These are phyloP conservation scores for Gracilariopsis chorda DNA, from an alignment of 23 red algal genomes.

Conservation along the genomic window DNA sequence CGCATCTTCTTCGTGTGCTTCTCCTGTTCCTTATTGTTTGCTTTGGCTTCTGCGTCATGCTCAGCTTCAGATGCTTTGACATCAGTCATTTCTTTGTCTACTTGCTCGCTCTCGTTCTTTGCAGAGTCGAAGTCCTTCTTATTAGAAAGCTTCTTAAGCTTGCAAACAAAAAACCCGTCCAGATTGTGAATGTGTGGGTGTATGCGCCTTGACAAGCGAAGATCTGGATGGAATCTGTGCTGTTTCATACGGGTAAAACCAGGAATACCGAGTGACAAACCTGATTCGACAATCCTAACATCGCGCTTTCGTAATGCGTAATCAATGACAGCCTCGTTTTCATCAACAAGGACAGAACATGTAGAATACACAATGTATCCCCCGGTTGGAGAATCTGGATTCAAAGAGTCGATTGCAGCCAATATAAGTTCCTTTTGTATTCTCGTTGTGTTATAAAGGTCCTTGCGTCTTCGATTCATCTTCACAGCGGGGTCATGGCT, in stretches of 20 bases:
- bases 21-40: no score
- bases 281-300: slow-evolving; percentile 84
- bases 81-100: no score
- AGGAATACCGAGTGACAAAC: slow-evolving; percentile 85
- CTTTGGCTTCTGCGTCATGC: no score
- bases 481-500: slow-evolving; percentile 91
- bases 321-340: slow-evolving; percentile 95
- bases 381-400: slow-evolving; percentile 67
- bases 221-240: slow-evolving; percentile 75
- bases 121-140: background rate
- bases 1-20: no score
- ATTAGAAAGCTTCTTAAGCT: slow-evolving; percentile 74
- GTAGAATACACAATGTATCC: slow-evolving; percentile 99
- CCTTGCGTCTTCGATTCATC: slow-evolving; percentile 57
- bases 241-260: slow-evolving; percentile 80
- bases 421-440: slow-evolving; percentile 96
- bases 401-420: slow-evolving; percentile 90
- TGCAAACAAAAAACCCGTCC: slow-evolving; percentile 99
- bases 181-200: slow-evolving; percentile 98
- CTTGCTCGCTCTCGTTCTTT: background rate
- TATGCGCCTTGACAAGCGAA: slow-evolving; percentile 68
- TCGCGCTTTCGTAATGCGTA: slow-evolving; percentile 86
- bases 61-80: no score
- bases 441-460: slow-evolving; percentile 63
- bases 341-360: slow-evolving; percentile 97